Evolutionary conservation across 2,329 filamentous ascomycete species (phyloP).

Genomic region (Massarina eburnea): DNA sequence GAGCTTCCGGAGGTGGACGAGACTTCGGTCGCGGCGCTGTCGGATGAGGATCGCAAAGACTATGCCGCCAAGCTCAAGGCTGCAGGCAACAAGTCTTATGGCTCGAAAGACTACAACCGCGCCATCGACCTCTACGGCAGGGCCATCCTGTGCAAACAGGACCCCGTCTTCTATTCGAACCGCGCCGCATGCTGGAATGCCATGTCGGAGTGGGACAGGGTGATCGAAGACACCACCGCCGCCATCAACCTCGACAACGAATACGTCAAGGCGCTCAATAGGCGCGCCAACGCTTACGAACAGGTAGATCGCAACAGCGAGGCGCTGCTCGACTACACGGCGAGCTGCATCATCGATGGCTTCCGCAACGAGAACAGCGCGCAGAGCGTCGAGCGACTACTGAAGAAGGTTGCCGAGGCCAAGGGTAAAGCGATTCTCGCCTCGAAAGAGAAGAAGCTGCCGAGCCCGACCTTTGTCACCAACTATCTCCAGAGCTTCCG

Average conservation of each 20-base stretch:
- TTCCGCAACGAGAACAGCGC: slow-evolving; percentile 92
- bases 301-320: slow-evolving; percentile 89
- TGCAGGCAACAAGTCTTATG: slow-evolving; percentile 94
- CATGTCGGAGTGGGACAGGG: slow-evolving; percentile 88
- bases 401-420: slow-evolving; percentile 95
- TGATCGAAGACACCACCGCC: slow-evolving; percentile 94
- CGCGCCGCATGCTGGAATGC: slow-evolving; percentile 97
- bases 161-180: slow-evolving; percentile 99
- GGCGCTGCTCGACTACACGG: slow-evolving; percentile 94
- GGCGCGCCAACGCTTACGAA: slow-evolving; percentile 94
- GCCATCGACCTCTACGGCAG: slow-evolving; percentile 95
- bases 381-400: slow-evolving; percentile 83
- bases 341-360: slow-evolving; percentile 97
- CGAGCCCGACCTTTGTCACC: slow-evolving; percentile 93
- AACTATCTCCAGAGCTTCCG: slow-evolving; percentile 99
- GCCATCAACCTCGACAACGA: slow-evolving; percentile 91
- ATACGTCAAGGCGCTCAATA: slow-evolving; percentile 97
- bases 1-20: slow-evolving; percentile 55
- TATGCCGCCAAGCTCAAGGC: slow-evolving; percentile 92
- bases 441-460: slow-evolving; percentile 79
- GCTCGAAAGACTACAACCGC: slow-evolving; percentile 86
- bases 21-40: slow-evolving; percentile 45
- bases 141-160: slow-evolving; percentile 94
- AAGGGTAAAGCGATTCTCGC: slow-evolving; percentile 89
- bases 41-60: slow-evolving; percentile 70